Base-by-base conservation (phyloP, 1,139 yeast species). In the Torulaspora globosa region DNA sequence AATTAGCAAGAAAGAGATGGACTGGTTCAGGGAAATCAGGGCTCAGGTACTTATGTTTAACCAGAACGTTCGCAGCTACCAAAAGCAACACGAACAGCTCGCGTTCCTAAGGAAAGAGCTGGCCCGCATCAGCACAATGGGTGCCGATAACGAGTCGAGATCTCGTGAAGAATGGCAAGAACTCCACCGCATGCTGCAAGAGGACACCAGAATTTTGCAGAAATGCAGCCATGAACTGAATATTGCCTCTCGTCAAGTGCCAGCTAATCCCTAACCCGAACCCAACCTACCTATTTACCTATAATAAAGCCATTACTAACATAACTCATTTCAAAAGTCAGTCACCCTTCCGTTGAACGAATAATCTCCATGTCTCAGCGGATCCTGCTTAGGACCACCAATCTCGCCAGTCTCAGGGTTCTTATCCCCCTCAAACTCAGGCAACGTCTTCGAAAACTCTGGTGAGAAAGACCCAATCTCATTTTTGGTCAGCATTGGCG, bases 321-420 rank as follows among this genome's bases (percentile, higher is more conserved):
- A n/a, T n/a, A n/a, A n/a, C n/a, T n/a, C n/a, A 15, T 9, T 24
- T 60, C 69, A 92, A 62, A 92, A 94, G 65, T 94, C 99, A 2
- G 97, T 90, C 26, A 88, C 96, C 62, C 97, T 78, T 0, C 98
- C 98, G 63, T 92, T 90, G 65, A 83, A 94, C 3, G 96, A 82
- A 79, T 95, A 94, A 59, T 94, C 99, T 36, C 90, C 92, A 62
- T 88, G 95, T 58, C 82, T 80, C 56, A 88, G 73, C 0, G 99
- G 99, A 60, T 94, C 97, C 66, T 92, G 97, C 61, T 94, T 94
- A n/a, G 99, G 99, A 0, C 98, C 99, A 34, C 96, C 96, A 27
- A 83, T 73, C 67, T 94, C 99, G 1, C 98, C 98, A 1, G 97
- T 90, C 48, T 74, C 75, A 0, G 99, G 99, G 61, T 92, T 92